These are phyloP conservation scores for Penicillium diatomitis DNA, from an alignment of 495 filamentous ascomycete genomes.

Conservation along the genomic window DNA sequence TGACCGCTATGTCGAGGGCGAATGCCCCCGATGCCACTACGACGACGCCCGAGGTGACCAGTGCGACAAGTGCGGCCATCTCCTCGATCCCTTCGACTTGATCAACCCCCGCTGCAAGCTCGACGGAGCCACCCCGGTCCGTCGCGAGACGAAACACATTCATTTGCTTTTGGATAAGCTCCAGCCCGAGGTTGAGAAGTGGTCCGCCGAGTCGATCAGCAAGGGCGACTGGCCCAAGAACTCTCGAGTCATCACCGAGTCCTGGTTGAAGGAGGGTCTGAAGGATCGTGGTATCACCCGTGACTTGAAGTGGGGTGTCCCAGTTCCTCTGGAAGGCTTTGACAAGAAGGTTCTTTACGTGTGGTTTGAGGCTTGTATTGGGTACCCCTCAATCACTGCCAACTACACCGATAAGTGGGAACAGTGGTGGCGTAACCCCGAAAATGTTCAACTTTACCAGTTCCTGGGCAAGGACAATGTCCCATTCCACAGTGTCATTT, in stretches of 20 bases:
- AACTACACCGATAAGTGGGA: conserved; percentile 90
- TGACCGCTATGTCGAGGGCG: conserved; percentile 89
- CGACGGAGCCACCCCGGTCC: conserved; percentile 67
- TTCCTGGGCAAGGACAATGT: conserved; percentile 99
- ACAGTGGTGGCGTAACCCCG: conserved; percentile 88
- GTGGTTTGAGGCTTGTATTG: conserved; percentile 98
- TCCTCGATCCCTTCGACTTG: conserved; percentile 68
- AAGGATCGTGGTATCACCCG: conserved; percentile 83
- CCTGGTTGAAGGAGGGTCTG: conserved; percentile 75
- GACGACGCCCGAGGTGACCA: conserved; percentile 76
- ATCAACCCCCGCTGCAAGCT: conserved; percentile 63
- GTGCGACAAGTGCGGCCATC: conserved; percentile 77
- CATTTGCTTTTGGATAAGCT: conserved; percentile 75
- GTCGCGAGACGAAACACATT: conserved; percentile 61
- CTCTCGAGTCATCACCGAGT: conserved; percentile 57
- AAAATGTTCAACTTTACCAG: conserved; percentile 85
- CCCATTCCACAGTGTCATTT: conserved; percentile 86
- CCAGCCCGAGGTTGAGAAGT: conserved; percentile 62
- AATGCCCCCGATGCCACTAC: conserved; percentile 72
- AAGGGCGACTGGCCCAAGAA: conserved; percentile 73
- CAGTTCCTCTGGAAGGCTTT: conserved; percentile 54
- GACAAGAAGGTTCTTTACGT: conserved; percentile 88
- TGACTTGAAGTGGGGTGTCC: conserved; percentile 83
- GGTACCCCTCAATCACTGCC: conserved; percentile 90
- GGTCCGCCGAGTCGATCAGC: conserved; percentile 49